phyloP scores from a whole-genome alignment of 2,329 filamentous ascomycete genomes.

The Elsinoe necatrix region DNA sequence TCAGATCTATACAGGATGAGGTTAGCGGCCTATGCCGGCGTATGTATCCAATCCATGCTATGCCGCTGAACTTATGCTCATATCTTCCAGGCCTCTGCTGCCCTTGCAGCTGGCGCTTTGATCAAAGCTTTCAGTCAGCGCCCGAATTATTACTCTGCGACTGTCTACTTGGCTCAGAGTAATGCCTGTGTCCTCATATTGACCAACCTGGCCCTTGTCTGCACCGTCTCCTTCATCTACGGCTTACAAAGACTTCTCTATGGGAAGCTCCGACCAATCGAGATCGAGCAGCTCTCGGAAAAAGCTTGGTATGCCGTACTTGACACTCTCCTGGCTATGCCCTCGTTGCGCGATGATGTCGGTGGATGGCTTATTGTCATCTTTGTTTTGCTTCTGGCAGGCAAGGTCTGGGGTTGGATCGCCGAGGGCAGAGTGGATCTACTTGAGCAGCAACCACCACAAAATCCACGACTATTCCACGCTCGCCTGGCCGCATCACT shows the following conservation, averaged over 20 bases:
- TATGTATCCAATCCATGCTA: neutral
- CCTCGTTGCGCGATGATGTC: conserved; percentile 91
- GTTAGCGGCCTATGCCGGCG: conserved; percentile 20
- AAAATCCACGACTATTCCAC: conserved; percentile 84
- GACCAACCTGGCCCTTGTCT: conserved; percentile 78
- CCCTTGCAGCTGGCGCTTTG: conserved; percentile 74
- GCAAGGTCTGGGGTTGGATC: conserved; percentile 98
- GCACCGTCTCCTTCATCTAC: conserved; percentile 74
- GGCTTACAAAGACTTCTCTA: conserved; percentile 84
- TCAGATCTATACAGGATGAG: conserved; percentile 17
- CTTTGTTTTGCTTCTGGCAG: conserved; percentile 86
- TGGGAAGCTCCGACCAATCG: conserved; percentile 80
- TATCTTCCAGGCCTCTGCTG: conserved; percentile 52
- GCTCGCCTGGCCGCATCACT: conserved; percentile 71
- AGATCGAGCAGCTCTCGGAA: conserved; percentile 95
- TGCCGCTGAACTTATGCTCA: neutral
- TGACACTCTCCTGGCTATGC: conserved; percentile 95
- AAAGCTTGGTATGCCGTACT: conserved; percentile 97
- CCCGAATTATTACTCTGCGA: conserved; percentile 96
- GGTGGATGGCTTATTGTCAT: conserved; percentile 92
- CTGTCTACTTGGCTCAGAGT: conserved; percentile 92
- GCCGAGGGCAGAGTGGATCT: conserved; percentile 89
- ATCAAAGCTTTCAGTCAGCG: conserved; percentile 88
- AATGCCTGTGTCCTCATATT: conserved; percentile 93
- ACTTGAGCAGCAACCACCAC: conserved; percentile 87